Evolutionary conservation across 2,329 filamentous ascomycete species (phyloP).

Genomic region (Helotiales sp.): DNA sequence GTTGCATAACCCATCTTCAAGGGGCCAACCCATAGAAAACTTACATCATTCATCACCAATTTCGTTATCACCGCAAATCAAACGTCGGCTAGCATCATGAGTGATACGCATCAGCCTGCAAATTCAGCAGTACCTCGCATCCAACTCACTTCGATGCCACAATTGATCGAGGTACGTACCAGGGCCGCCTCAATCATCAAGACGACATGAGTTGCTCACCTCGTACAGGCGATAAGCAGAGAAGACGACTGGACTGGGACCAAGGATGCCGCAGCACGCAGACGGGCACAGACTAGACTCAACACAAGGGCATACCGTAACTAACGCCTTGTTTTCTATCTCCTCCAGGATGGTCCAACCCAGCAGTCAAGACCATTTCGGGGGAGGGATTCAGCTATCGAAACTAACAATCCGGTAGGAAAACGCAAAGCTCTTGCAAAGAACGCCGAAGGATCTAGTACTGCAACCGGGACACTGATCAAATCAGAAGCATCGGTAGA

Average conservation of each 20-base stretch:
- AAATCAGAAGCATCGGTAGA: constrained; percentile 36
- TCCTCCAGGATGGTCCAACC: constrained; percentile 16
- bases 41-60: constrained; percentile 10
- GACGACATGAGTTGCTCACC: constrained; percentile 31
- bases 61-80: constrained; percentile 6
- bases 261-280: constrained; percentile 42
- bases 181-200: constrained; percentile 12
- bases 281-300: constrained; percentile 45
- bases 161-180: constrained; percentile 40
- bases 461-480: constrained; percentile 19
- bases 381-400: not conserved
- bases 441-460: constrained; percentile 23
- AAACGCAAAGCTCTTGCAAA: constrained; percentile 36
- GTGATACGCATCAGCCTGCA: constrained; percentile 22
- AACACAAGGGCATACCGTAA: constrained; percentile 47
- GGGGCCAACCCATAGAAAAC: constrained; percentile 3
- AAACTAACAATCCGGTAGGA: constrained; percentile 32
- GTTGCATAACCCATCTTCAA: constrained; percentile 15
- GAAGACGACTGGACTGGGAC: constrained; percentile 49
- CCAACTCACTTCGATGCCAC: constrained; percentile 37
- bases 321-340: constrained; percentile 24
- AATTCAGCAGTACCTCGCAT: constrained; percentile 26
- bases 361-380: not conserved
- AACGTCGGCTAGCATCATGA: constrained; percentile 24
- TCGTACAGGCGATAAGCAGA: constrained; percentile 36